phyloP scores from a whole-genome alignment of 345 rosid genomes.

The Ceriops decandra region DNA sequence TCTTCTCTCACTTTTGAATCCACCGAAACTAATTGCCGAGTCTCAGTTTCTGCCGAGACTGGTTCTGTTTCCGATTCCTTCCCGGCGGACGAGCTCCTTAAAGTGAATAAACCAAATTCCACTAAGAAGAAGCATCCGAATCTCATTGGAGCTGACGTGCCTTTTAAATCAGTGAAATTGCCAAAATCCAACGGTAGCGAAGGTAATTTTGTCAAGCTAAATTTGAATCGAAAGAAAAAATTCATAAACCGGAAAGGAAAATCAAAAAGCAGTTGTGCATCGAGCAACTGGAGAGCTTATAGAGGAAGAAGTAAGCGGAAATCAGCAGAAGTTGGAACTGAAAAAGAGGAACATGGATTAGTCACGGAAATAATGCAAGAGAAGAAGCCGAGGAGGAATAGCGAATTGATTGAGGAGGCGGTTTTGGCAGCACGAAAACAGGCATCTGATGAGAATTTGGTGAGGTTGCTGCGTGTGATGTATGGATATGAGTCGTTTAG shows the following conservation, averaged over 20 bases:
- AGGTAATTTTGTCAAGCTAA: conserved; percentile 87
- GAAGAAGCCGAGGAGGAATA: conserved; percentile 17
- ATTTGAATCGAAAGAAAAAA: conserved; percentile 54
- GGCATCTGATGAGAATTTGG: conserved; percentile 59
- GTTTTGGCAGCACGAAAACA: conserved; percentile 45
- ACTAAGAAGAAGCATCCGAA: conserved; percentile 46
- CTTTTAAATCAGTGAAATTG: conserved; percentile 49
- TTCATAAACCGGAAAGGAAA: conserved; percentile 48
- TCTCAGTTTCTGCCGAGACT: background rate
- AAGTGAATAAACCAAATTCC: background rate
- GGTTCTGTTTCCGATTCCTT: background rate
- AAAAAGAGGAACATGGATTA: conserved; percentile 46
- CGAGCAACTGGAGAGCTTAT: conserved; percentile 26
- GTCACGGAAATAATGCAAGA: conserved; percentile 35
- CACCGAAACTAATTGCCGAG: conserved; percentile 6
- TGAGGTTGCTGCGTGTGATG: conserved; percentile 45
- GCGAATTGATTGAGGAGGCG: conserved; percentile 42
- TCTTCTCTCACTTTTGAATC: conserved; percentile 43
- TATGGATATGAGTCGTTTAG: conserved; percentile 54
- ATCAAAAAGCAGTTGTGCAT: conserved; percentile 23
- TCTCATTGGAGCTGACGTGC: conserved; percentile 41
- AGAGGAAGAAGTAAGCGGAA: conserved; percentile 52
- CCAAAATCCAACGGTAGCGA: conserved; percentile 43
- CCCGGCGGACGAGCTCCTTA: background rate
- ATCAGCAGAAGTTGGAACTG: conserved; percentile 17